Conservation (phyloP, 305 asterid species). For the Fraxinus sp. region DNA sequence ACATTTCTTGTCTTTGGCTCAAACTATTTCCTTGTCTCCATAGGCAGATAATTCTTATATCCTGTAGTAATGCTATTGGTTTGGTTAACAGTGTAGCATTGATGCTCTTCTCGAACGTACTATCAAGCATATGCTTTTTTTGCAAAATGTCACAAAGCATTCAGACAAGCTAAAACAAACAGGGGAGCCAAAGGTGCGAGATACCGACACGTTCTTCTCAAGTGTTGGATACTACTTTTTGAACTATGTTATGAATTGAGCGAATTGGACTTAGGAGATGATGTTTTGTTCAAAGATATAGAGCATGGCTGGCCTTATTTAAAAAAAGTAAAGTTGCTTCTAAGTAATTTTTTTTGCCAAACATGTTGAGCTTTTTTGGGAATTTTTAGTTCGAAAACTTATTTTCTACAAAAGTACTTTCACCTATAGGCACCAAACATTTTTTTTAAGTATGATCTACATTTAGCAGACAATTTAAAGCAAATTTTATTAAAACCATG, state of each 20-base stretch:
- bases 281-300: neutral
- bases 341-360: neutral
- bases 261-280: neutral
- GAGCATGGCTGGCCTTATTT: neutral
- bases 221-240: neutral
- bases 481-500: neutral
- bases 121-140: constrained; percentile 25
- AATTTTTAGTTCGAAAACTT: neutral
- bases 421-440: neutral
- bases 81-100: constrained; percentile 26
- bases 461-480: neutral
- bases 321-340: neutral
- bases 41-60: neutral
- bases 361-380: neutral
- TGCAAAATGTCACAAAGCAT: constrained; percentile 20
- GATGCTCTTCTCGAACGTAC: constrained; percentile 23
- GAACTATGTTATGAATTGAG: neutral
- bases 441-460: neutral
- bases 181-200: constrained; percentile 57
- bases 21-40: neutral
- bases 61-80: constrained; percentile 7
- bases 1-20: neutral
- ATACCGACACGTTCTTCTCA: neutral
- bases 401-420: neutral
- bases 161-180: constrained; percentile 39